These are phyloP conservation scores for Hypoxylon lenormandii DNA, from an alignment of 495 filamentous ascomycete species.

Conservation along the genomic window DNA sequence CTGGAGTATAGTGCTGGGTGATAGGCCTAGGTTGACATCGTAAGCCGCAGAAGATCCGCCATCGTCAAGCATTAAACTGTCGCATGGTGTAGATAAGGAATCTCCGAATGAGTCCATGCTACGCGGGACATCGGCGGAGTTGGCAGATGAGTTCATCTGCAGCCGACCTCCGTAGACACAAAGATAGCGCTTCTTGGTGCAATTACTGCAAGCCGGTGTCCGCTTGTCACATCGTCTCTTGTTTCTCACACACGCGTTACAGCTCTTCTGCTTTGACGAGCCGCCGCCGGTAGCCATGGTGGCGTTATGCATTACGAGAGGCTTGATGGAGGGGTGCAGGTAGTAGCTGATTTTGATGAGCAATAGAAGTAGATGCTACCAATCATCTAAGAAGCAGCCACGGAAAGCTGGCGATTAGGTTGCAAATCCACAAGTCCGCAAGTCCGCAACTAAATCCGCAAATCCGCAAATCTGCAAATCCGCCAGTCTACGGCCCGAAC, in stretches of 20 bases:
- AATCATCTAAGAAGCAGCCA: too few relatives aligned
- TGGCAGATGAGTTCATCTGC: conserved; percentile 10
- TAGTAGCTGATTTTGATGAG: too few relatives aligned
- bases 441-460: conserved; percentile 23
- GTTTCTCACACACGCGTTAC: conserved; percentile 53
- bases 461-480: conserved; percentile 31
- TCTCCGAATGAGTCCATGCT: conserved; percentile 16
- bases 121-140: conserved; percentile 21
- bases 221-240: conserved; percentile 56
- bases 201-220: conserved; percentile 52
- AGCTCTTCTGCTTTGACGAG: conserved; percentile 54
- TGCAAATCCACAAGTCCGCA: not conserved
- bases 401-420: too few relatives aligned
- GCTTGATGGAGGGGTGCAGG: too few relatives aligned
- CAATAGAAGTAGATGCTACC: too few relatives aligned
- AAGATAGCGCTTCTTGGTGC: conserved; percentile 45
- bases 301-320: conserved; percentile 24
- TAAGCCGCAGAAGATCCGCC: not conserved
- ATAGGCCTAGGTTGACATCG: conserved; percentile 3
- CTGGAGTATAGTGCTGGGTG: conserved; percentile 12
- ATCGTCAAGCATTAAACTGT: not conserved
- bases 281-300: conserved; percentile 1
- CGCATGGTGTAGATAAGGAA: conserved; percentile 1
- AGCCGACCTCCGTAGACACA: conserved; percentile 48
- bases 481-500: conserved; percentile 2